A percentile compares a stretch with the other conserved stretches of the same genome.
Conservation (phyloP, 345 rosid genomes). For the Xanthoceras sorbifolium region DNA sequence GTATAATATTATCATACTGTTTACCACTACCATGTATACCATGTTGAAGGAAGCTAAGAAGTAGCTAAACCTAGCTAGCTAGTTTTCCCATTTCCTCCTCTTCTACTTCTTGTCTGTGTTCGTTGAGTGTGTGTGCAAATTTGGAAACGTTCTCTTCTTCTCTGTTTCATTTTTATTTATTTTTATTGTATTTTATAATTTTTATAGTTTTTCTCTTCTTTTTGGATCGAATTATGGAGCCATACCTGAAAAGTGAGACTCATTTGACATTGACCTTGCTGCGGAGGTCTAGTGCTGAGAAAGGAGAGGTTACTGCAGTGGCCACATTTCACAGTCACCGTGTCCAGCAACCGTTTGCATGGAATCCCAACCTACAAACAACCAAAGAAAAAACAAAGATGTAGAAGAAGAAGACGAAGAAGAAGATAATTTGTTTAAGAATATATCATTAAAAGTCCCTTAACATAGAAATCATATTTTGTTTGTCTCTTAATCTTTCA, state of each 20-base stretch:
- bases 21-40: background rate
- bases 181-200: too few relatives aligned
- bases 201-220: background rate
- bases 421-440: background rate
- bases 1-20: background rate
- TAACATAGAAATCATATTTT: background rate
- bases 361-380: slow-evolving; percentile 86
- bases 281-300: slow-evolving; percentile 82
- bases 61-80: background rate
- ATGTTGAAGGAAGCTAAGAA: background rate
- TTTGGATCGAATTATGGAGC: background rate
- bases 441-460: background rate
- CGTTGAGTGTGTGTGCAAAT: background rate
- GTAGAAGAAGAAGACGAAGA: background rate
- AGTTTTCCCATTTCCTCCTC: background rate
- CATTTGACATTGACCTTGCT: slow-evolving; percentile 61
- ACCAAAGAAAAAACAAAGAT: background rate
- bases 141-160: too few relatives aligned
- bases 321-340: slow-evolving; percentile 97
- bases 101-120: background rate
- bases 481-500: too few relatives aligned
- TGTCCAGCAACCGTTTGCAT: slow-evolving; percentile 79
- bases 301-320: slow-evolving; percentile 94
- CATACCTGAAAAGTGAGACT: slow-evolving; percentile 68
- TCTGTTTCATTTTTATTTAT: background rate